Evolutionary conservation across 2,329 filamentous ascomycete genomes (phyloP).

Genomic region (Calycina marina): DNA sequence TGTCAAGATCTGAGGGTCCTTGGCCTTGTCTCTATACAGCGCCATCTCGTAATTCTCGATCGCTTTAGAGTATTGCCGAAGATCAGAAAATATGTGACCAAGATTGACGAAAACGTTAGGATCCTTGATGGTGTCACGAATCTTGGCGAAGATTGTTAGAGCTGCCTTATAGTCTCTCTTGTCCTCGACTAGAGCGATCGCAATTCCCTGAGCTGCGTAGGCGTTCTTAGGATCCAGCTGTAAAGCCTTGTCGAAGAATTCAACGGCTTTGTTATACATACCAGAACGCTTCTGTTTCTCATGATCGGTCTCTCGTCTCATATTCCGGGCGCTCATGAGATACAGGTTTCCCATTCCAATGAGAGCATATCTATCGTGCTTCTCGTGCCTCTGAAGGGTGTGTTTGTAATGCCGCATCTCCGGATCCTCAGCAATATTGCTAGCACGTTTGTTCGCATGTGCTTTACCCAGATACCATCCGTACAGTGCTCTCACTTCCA

Average conservation of each 20-base stretch:
- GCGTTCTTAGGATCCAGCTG: constrained; percentile 92
- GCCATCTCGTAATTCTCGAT: constrained; percentile 89
- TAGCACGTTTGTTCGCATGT: constrained; percentile 62
- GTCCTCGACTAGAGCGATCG: constrained; percentile 86
- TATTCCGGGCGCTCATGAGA: constrained; percentile 79
- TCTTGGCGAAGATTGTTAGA: constrained; percentile 76
- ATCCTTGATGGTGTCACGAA: constrained; percentile 81
- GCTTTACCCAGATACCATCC: constrained; percentile 87
- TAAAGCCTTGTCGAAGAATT: constrained; percentile 96
- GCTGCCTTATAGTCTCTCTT: constrained; percentile 77
- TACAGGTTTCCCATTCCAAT: constrained; percentile 89
- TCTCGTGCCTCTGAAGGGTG: constrained; percentile 84
- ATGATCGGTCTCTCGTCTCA: constrained; percentile 77
- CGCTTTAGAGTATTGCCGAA: constrained; percentile 78
- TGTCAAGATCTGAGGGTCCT: constrained; percentile 47
- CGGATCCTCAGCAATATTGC: constrained; percentile 73
- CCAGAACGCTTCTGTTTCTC: constrained; percentile 85
- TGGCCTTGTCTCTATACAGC: constrained; percentile 44
- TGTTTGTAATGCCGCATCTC: constrained; percentile 95
- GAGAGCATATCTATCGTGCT: constrained; percentile 93
- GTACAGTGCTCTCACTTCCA: constrained; percentile 85
- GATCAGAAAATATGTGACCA: constrained; percentile 80
- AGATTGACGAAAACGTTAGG: constrained; percentile 83
- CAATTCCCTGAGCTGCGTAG: constrained; percentile 89
- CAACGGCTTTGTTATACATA: constrained; percentile 80